Percentiles rank a stretch among this genome's conserved stretches.
Conservation (phyloP, 768 basidiomycete species). For the Phlegmacium glaucopus region DNA sequence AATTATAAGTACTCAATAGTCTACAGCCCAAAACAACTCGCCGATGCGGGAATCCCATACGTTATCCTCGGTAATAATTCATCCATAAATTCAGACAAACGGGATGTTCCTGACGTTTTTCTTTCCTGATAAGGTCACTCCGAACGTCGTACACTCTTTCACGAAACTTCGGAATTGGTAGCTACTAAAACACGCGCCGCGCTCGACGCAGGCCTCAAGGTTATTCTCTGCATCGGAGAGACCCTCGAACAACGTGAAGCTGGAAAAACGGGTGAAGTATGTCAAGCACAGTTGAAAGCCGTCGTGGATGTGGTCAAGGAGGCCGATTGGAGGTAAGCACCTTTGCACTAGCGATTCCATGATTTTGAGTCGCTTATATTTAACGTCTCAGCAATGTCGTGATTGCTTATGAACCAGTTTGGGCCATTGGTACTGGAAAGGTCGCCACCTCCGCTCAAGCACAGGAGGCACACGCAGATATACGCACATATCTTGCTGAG, state of each 20-base stretch:
- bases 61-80: constrained; percentile 74
- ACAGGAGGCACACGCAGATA: constrained; percentile 84
- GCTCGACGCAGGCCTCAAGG: constrained; percentile 67
- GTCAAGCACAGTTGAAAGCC: constrained; percentile 77
- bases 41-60: constrained; percentile 83
- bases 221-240: constrained; percentile 97
- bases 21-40: constrained; percentile 74
- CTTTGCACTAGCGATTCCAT: not conserved
- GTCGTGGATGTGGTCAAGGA: constrained; percentile 61
- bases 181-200: constrained; percentile 87
- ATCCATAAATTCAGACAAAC: not conserved
- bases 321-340: constrained; percentile 75
- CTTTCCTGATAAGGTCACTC: constrained; percentile 68
- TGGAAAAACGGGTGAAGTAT: constrained; percentile 72
- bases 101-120: constrained; percentile 1
- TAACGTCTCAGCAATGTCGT: constrained; percentile 67
- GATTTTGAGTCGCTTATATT: not conserved
- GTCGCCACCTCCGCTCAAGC: constrained; percentile 92
- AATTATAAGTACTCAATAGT: not conserved
- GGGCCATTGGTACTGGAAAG: constrained; percentile 98
- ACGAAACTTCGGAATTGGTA: constrained; percentile 79
- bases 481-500: constrained; percentile 69
- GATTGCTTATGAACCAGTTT: constrained; percentile 95
- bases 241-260: constrained; percentile 85
- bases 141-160: constrained; percentile 91